Percentiles rank a stretch among this genome's conserved stretches.
phyloP scores from a whole-genome alignment of 805 yeast genomes.

The Metschnikowia picachoensis region DNA sequence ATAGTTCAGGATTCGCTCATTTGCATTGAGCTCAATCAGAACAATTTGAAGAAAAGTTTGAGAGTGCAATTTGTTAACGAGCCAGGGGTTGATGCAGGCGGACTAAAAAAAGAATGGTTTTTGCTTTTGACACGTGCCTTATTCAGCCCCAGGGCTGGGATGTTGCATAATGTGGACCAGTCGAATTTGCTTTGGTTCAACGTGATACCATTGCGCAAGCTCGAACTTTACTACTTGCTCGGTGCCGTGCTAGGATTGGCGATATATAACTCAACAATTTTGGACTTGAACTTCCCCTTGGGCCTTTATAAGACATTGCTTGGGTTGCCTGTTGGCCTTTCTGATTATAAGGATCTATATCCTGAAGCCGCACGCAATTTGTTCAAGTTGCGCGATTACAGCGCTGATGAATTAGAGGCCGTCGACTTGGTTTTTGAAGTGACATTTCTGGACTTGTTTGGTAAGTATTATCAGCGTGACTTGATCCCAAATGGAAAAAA shows the following conservation, averaged over 20 bases:
- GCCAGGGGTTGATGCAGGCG: slow-evolving; percentile 96
- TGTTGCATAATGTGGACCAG: slow-evolving; percentile 64
- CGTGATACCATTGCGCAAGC: slow-evolving; percentile 38
- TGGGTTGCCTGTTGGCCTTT: slow-evolving; percentile 48
- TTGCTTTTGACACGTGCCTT: slow-evolving; percentile 64
- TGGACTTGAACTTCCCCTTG: slow-evolving; percentile 74
- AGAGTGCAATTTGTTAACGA: slow-evolving; percentile 80
- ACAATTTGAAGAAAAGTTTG: slow-evolving; percentile 68
- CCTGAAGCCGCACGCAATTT: slow-evolving; percentile 56
- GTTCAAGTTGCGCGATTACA: slow-evolving; percentile 25
- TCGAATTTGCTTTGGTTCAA: slow-evolving; percentile 78
- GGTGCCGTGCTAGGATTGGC: slow-evolving; percentile 91
- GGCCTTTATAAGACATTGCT: slow-evolving; percentile 74
- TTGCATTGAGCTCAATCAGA: slow-evolving; percentile 50
- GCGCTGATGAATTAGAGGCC: slow-evolving; percentile 32
- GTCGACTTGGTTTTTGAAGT: slow-evolving; percentile 60
- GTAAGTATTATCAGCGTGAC: slow-evolving; percentile 41
- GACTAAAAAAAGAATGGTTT: slow-evolving; percentile 93
- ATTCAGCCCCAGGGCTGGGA: slow-evolving; percentile 63
- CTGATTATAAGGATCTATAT: slow-evolving; percentile 63
- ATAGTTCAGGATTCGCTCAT: slow-evolving; percentile 74
- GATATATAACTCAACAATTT: slow-evolving; percentile 81
- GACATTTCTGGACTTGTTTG: slow-evolving; percentile 49
- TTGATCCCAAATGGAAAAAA: slow-evolving; percentile 57
- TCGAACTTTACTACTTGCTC: slow-evolving; percentile 64